Evolutionary conservation across 306 rosid species (phyloP).

Genomic region (Quercus bicolor): DNA sequence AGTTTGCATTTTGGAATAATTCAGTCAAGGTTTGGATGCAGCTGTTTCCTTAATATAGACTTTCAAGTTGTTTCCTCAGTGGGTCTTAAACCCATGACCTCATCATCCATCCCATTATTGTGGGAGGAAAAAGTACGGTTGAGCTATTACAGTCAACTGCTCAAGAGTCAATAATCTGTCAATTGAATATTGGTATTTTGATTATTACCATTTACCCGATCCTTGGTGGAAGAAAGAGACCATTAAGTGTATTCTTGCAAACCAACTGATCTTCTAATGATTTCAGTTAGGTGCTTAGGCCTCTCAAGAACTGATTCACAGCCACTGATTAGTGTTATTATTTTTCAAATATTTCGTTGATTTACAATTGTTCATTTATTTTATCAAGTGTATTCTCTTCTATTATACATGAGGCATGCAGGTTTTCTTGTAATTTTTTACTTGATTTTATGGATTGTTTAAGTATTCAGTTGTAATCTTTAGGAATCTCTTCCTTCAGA

Average conservation of each 20-base stretch:
- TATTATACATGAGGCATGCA: neutral
- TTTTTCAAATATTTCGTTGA: neutral
- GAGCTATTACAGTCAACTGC: neutral
- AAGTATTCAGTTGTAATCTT: no score
- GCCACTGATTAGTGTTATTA: neutral
- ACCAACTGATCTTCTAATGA: neutral
- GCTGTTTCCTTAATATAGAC: constrained; percentile 14
- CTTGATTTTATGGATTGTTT: no score
- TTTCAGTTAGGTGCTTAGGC: neutral
- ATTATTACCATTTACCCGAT: neutral
- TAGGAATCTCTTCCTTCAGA: no score
- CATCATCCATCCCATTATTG: no score
- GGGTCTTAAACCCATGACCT: no score
- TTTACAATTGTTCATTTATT: neutral
- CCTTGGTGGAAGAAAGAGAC: neutral
- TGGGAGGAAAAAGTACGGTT: no score
- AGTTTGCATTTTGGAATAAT: neutral
- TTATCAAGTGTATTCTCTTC: neutral
- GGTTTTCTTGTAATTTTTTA: neutral
- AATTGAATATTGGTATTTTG: neutral
- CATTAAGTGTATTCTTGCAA: neutral
- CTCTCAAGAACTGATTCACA: neutral
- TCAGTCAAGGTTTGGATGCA: neutral
- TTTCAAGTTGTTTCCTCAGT: neutral
- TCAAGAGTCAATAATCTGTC: neutral